Evolutionary conservation across 2,329 filamentous ascomycete species (phyloP).

Genomic region (Colletotrichum musicola): DNA sequence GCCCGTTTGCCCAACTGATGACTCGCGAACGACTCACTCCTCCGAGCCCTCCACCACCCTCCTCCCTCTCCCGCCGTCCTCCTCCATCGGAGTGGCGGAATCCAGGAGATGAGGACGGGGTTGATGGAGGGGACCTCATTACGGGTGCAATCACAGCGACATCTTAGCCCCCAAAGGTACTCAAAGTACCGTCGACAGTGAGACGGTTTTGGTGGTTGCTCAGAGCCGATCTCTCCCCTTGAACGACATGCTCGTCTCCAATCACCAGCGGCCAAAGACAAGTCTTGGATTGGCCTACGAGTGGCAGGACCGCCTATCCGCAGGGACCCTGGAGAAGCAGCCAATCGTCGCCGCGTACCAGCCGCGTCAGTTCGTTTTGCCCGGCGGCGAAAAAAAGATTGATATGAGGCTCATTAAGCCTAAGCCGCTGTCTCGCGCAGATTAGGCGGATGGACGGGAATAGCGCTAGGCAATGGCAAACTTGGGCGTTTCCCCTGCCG

Average conservation of each 20-base stretch:
- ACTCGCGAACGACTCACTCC: constrained; percentile 8
- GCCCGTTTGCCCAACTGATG: background rate
- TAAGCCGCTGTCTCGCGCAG: constrained; percentile 3
- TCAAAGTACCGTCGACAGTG: constrained; percentile 7
- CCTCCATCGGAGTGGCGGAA: constrained; percentile 35
- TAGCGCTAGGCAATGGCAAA: constrained; percentile 6
- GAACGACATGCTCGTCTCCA: background rate
- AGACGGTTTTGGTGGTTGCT: background rate
- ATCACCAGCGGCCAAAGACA: constrained; percentile 8
- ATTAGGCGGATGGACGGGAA: background rate
- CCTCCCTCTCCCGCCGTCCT: constrained; percentile 23
- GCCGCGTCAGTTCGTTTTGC: background rate
- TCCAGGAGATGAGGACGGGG: constrained; percentile 29
- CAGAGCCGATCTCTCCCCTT: background rate
- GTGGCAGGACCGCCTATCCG: background rate
- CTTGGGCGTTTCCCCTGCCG: background rate
- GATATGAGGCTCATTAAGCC: constrained; percentile 18
- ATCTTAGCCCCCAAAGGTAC: constrained; percentile 3
- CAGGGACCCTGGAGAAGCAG: background rate
- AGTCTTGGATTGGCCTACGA: background rate
- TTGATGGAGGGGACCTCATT: constrained; percentile 18
- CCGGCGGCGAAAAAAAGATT: constrained; percentile 12
- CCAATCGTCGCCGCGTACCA: constrained; percentile 3
- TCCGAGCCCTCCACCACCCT: constrained; percentile 11
- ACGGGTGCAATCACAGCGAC: constrained; percentile 19